A percentile compares a stretch with the other conserved stretches of the same genome.
These are phyloP conservation scores for Alternaria sp. DNA, from an alignment of 2,329 filamentous ascomycete species.

Conservation along the genomic window DNA sequence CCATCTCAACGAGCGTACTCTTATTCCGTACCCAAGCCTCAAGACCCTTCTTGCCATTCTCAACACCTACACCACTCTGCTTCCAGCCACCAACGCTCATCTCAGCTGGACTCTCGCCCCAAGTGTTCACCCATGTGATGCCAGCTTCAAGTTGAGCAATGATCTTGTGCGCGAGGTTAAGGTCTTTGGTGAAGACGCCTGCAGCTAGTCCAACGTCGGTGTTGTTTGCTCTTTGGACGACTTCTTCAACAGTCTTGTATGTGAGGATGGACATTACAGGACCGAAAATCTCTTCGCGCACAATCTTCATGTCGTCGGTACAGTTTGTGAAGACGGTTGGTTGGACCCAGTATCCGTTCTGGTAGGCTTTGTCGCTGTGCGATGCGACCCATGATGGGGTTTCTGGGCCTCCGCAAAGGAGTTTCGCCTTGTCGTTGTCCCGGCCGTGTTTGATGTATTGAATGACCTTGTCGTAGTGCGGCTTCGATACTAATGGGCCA, in stretches of 20 bases:
- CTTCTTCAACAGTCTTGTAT: constrained; percentile 75
- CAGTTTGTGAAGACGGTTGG: constrained; percentile 89
- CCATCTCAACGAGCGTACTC: constrained; percentile 86
- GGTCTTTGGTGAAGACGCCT: constrained; percentile 79
- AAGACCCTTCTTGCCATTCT: constrained; percentile 82
- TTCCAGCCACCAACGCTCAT: constrained; percentile 96
- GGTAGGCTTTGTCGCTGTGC: constrained; percentile 52
- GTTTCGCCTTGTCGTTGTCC: constrained; percentile 73
- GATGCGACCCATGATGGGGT: constrained; percentile 61
- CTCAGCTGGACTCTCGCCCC: constrained; percentile 90
- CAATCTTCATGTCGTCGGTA: constrained; percentile 81
- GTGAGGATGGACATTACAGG: constrained; percentile 83
- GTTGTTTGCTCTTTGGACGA: constrained; percentile 75
- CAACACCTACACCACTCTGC: constrained; percentile 84
- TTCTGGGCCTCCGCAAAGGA: constrained; percentile 75
- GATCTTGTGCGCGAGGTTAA: constrained; percentile 76
- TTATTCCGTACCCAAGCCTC: constrained; percentile 87
- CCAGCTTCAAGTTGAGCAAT: constrained; percentile 77
- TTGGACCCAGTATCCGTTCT: constrained; percentile 80
- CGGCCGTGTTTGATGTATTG: constrained; percentile 79
- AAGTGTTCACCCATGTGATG: constrained; percentile 92
- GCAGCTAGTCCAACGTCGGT: constrained; percentile 82
- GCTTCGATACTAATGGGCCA: constrained; percentile 78
- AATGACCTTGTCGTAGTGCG: constrained; percentile 80
- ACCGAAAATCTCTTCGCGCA: constrained; percentile 85